A percentile compares a stretch with the other conserved stretches of the same genome.
Conservation (phyloP, 768 basidiomycete species). For the Fistulinella prunicolor region DNA sequence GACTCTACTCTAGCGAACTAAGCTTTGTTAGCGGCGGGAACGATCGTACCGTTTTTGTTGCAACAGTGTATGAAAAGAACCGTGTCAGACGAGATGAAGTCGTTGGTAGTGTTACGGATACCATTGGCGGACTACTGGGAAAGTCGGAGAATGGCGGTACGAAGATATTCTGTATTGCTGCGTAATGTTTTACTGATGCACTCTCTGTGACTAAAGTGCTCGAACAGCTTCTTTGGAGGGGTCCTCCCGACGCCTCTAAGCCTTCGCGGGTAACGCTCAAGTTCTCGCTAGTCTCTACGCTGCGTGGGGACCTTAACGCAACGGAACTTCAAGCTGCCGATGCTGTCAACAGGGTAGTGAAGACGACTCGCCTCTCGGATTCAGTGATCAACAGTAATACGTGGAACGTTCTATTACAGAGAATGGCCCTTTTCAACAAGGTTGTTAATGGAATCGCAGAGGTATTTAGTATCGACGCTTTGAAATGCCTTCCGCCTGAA, state of each 20-base stretch:
- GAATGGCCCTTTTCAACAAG: too few relatives aligned
- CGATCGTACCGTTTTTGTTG: background rate
- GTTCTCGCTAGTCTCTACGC: background rate
- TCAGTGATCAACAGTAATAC: background rate
- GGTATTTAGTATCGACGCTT: background rate
- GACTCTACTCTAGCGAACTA: background rate
- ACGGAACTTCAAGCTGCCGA: background rate
- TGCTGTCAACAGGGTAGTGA: background rate
- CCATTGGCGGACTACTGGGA: background rate
- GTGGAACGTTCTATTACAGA: background rate
- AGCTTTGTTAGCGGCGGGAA: background rate
- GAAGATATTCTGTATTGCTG: background rate
- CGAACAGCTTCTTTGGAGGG: background rate
- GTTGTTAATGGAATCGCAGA: background rate
- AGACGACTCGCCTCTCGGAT: background rate
- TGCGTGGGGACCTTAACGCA: background rate
- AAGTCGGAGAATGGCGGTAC: background rate
- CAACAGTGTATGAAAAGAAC: background rate
- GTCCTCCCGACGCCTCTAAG: background rate
- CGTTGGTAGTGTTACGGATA: background rate
- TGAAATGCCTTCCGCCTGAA: background rate
- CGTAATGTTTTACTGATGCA: background rate
- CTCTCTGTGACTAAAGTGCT: background rate
- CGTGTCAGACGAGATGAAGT: background rate
- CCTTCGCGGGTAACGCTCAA: background rate